Base-by-base conservation (phyloP, 108 stramenopile genomes). In the Skeletonema tropicum region DNA sequence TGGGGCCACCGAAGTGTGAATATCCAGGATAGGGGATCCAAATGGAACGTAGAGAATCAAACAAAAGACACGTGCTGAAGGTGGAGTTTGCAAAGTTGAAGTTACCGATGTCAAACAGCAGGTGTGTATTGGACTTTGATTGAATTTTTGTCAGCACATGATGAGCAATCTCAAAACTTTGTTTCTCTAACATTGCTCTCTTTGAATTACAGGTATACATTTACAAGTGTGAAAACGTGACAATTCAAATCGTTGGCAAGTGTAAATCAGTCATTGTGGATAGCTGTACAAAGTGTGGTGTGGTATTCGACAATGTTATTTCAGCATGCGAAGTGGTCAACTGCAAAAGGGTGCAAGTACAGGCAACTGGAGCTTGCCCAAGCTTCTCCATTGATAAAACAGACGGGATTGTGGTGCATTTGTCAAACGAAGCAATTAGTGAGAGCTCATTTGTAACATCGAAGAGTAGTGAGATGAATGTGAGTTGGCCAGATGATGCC, bases 381-480 rank as follows among this genome's bases (percentile, higher is more conserved):
- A 87, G 89, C 35, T 91, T 99, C 73, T 86, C 95, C 0, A 96
- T 99, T 77, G 98, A 99, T 88, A 99, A 99, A 86, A 99, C 98
- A 2, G 94, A 97, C 78, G 97, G 97, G 33, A 86, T 92, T 57
- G 64, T 94, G 21, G 85, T 96, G 38, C 96, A 92, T 76, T 83
- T 98, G 75, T 84, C 89, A 77, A 78, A 93, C 82, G 88, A 92
- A 68, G 85, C 85, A 13, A 66, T 91, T 23, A 60, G 65, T 52
- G 61, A 88, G 65, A 81, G 95, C 26, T 79, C 86, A 12, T 96
- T 99, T 66, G 88, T 90, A 4, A 95, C 97, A 31, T 90, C 91
- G 45, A 90, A 97, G 85, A 93, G 92, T 75, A 88, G 87, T 35
- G 98, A 99, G 71, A 97, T 99, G 97, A 98, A 97, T 74, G 93